These are phyloP conservation scores for Bauhinia variegata DNA, from an alignment of 306 rosid species.

Conservation along the genomic window DNA sequence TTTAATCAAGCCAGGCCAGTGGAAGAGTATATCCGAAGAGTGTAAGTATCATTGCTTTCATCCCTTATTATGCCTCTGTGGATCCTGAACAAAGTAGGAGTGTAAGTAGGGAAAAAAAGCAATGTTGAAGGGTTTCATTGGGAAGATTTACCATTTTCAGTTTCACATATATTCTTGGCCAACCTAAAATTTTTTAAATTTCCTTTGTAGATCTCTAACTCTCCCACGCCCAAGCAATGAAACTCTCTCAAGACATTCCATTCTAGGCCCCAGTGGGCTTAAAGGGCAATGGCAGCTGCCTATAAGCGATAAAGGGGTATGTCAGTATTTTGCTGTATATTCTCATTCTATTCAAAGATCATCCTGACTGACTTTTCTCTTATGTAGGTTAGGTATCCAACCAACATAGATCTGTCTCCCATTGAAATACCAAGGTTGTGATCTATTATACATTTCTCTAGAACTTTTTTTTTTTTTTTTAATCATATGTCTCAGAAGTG, in stretches of 20 bases:
- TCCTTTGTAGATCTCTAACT: slow-evolving; percentile 60
- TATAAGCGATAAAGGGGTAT: slow-evolving; percentile 72
- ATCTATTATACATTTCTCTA: slow-evolving; percentile 29
- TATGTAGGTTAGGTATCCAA: slow-evolving; percentile 85
- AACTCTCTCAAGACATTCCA: slow-evolving; percentile 86
- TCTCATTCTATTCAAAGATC: slow-evolving; percentile 34
- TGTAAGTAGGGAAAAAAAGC: not conserved
- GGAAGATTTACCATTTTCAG: too few species aligned
- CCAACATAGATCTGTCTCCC: slow-evolving; percentile 71
- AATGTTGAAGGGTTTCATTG: not conserved
- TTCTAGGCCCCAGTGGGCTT: slow-evolving; percentile 88
- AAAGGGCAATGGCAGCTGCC: slow-evolving; percentile 81
- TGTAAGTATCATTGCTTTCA: slow-evolving; percentile 46
- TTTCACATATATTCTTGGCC: slow-evolving; percentile 3
- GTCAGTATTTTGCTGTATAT: slow-evolving; percentile 31
- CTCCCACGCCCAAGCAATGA: slow-evolving; percentile 73
- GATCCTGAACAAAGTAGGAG: not conserved
- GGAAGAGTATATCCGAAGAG: slow-evolving; percentile 56
- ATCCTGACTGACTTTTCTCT: slow-evolving; percentile 59
- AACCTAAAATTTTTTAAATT: slow-evolving; percentile 23
- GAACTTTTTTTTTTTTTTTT: slow-evolving; percentile 26
- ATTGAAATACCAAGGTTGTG: slow-evolving; percentile 75
- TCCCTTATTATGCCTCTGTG: not conserved
- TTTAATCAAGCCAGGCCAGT: slow-evolving; percentile 54
- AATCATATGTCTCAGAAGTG: slow-evolving; percentile 13